Base-by-base conservation (phyloP, 306 rosid species). In the Trifolium repens region DNA sequence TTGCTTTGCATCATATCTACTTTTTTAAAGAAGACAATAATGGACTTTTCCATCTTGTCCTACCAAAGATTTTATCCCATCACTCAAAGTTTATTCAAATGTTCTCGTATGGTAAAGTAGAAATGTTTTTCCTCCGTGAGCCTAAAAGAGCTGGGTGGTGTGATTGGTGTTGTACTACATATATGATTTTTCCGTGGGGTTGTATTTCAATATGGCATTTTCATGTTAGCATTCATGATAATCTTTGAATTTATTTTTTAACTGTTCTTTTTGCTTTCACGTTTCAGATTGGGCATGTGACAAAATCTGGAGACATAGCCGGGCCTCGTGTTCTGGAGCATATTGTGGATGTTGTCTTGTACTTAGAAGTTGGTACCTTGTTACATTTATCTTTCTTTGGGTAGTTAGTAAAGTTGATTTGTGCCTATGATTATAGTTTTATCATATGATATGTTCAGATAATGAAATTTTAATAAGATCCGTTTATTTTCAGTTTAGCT, bases 261-360 rank as follows among this genome's bases (percentile, higher is more conserved):
- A 37, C 37, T 70, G 3, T 32, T n/a, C 8, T 68, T 46, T 52
- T 79, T 73, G 78, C 12, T 59, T 84, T 72, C 65, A 39, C 55
- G 63, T 82, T 77, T 71, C 88, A 94, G 98, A 85, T 91, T 79
- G 98, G 96, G 27, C 98, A 94, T 24, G 96, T 94, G 77, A 91
- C 88, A 55, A 91, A 94, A 81, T 85, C 94, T 54, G 98, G 98
- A 74, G 98, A 91, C 0, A 84, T 94, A 75, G 98, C 98, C 2
- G 98, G 98, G 81, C 98, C 98, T 72, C 96, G 91, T 69, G 80
- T 87, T 43, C 86, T 94, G 90, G 98, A 94, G 85, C 97, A 94
- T 80, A 94, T 94, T 1, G 98, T 94, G 47, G 97, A 94, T 78
- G 96, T 84, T 69, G 98, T 91, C 53, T 80, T 94, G 83, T 91